A percentile compares a stretch with the other conserved stretches of the same genome.
Conservation (phyloP, 352 stramenopile genomes). For the Pythium aquatile region DNA sequence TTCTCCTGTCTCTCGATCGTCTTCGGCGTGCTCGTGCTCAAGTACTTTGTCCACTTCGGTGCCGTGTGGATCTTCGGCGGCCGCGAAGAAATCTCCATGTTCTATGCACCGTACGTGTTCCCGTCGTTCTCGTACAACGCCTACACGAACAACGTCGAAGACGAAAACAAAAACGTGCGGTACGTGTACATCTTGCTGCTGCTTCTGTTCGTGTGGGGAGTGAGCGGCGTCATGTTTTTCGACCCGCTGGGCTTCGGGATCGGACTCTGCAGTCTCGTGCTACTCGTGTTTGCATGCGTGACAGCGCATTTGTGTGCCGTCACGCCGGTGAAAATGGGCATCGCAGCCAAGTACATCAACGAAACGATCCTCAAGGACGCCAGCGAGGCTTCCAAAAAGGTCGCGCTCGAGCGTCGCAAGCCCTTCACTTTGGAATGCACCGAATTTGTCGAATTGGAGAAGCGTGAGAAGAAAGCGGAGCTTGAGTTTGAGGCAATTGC, state of each 20-base stretch:
- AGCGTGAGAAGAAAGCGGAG: constrained; percentile 70
- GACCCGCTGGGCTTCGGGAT: constrained; percentile 89
- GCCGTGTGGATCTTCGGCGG: constrained; percentile 53
- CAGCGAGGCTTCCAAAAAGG: constrained; percentile 61
- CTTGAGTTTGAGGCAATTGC: constrained; percentile 83
- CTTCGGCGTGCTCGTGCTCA: constrained; percentile 81
- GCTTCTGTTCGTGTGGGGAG: constrained; percentile 83
- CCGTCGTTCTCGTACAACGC: constrained; percentile 91
- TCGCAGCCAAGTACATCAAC: constrained; percentile 88
- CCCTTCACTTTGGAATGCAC: constrained; percentile 75
- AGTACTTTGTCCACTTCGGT: constrained; percentile 61
- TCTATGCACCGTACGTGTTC: constrained; percentile 89
- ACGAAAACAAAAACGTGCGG: constrained; percentile 73
- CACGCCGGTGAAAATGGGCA: constrained; percentile 86
- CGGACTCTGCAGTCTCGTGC: constrained; percentile 79
- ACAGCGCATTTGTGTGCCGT: constrained; percentile 78
- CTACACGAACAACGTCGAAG: constrained; percentile 88
- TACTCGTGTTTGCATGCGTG: constrained; percentile 74
- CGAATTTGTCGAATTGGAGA: constrained; percentile 76
- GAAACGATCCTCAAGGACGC: constrained; percentile 87
- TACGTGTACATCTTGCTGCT: constrained; percentile 73
- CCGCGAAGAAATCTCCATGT: constrained; percentile 66
- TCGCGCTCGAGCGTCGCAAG: constrained; percentile 58
- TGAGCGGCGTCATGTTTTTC: constrained; percentile 86
- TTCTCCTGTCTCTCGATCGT: constrained; percentile 87